These are phyloP conservation scores for Paramecium octaurelia DNA, from an alignment of 73 alveolate genomes.

Conservation along the genomic window DNA sequence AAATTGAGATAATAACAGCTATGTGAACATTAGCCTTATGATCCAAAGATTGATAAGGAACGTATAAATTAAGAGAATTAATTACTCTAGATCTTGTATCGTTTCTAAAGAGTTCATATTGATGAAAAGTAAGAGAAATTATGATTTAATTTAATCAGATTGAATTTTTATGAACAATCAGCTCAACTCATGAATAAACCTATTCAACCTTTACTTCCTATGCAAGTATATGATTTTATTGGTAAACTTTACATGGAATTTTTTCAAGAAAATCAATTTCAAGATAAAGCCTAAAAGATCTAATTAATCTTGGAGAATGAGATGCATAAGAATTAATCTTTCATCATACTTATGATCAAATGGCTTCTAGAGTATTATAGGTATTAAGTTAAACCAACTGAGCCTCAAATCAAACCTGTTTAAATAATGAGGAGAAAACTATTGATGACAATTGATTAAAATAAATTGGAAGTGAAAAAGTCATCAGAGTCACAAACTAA, in stretches of 20 bases:
- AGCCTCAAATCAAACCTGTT: neutral
- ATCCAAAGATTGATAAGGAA: neutral
- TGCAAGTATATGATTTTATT: neutral
- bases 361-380: neutral
- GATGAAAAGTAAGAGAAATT: conserved; percentile 13
- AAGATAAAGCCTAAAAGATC: neutral
- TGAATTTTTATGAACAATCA: conserved; percentile 1
- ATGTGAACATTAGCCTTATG: neutral
- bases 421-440: neutral
- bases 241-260: neutral
- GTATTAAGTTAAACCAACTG: neutral
- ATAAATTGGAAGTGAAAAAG: neutral
- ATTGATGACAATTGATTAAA: neutral
- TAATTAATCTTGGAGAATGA: neutral
- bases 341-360: neutral
- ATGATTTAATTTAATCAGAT: neutral
- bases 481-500: neutral
- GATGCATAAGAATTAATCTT: neutral
- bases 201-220: neutral
- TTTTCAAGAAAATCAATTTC: neutral
- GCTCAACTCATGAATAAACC: conserved; percentile 4
- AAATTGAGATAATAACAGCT: neutral
- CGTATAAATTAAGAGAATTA: neutral
- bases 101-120: neutral
- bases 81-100: neutral